Conservation (phyloP, 75 land plant genomes). For the Selaginella moellendorffii region DNA sequence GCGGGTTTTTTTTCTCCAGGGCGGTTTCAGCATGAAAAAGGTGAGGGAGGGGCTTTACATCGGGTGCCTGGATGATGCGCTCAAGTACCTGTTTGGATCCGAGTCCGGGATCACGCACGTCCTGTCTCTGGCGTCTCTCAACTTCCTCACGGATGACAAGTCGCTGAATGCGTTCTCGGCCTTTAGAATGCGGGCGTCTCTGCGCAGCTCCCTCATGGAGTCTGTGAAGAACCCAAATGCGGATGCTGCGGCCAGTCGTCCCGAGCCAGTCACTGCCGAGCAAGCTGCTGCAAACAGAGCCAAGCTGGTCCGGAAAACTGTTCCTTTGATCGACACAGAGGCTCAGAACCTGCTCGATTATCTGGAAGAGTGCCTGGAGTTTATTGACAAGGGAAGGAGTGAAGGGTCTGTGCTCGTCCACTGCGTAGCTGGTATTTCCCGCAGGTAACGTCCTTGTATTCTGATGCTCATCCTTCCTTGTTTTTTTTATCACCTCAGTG, state of each 20-base stretch:
- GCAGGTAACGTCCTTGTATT: too few relatives aligned
- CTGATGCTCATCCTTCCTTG: not conserved
- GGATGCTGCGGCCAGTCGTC: too few relatives aligned
- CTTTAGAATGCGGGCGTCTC: not conserved
- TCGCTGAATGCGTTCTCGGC: slow-evolving; percentile 7
- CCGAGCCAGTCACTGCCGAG: too few relatives aligned
- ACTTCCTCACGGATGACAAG: slow-evolving; percentile 10
- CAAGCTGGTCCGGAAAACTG: slow-evolving; percentile 50
- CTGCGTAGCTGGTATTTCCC: slow-evolving; percentile 93
- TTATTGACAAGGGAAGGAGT: slow-evolving; percentile 65
- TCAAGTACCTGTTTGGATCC: slow-evolving; percentile 30
- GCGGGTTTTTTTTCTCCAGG: too few relatives aligned
- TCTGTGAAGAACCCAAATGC: too few relatives aligned
- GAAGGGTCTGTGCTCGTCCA: slow-evolving; percentile 76
- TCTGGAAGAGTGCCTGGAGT: slow-evolving; percentile 71
- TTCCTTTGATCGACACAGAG: slow-evolving; percentile 70
- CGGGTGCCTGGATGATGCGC: slow-evolving; percentile 65
- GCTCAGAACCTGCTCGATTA: slow-evolving; percentile 72
- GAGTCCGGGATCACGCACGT: slow-evolving; percentile 14
- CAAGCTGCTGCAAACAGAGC: not conserved
- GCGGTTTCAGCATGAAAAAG: not conserved
- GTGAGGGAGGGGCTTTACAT: slow-evolving; percentile 75
- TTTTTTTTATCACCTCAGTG: slow-evolving; percentile 59
- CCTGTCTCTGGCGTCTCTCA: slow-evolving; percentile 14
- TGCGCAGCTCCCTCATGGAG: slow-evolving; percentile 7